A percentile compares a stretch with the other conserved stretches of the same genome.
Evolutionary conservation across 305 asterid species (phyloP).

Genomic region (Fraxinus latifolia): DNA sequence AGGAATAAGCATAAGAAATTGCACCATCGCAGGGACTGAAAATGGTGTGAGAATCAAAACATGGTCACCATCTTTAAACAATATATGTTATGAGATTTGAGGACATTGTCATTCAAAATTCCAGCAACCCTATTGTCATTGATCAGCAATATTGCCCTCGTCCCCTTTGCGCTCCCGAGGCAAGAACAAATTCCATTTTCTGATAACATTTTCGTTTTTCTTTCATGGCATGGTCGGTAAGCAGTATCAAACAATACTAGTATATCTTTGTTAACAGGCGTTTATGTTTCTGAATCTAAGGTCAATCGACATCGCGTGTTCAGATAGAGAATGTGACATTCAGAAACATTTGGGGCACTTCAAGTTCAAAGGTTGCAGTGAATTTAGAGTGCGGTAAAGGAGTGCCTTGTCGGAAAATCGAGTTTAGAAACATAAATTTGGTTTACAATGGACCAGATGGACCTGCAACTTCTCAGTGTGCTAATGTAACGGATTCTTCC

Average conservation of each 20-base stretch:
- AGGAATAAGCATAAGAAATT: slow-evolving; percentile 42
- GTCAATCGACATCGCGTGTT: slow-evolving; percentile 34
- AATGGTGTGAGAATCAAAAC: slow-evolving; percentile 76
- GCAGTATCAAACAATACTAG: not conserved
- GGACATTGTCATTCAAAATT: slow-evolving; percentile 37
- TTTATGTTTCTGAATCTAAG: not conserved
- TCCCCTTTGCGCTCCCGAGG: slow-evolving; percentile 32
- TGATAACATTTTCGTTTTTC: not conserved
- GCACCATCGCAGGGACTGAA: slow-evolving; percentile 41
- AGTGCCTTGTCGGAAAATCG: slow-evolving; percentile 52
- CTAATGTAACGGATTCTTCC: slow-evolving; percentile 46
- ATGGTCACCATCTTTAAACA: slow-evolving; percentile 54
- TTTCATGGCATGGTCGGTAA: not conserved
- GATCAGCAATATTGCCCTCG: slow-evolving; percentile 60
- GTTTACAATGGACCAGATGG: slow-evolving; percentile 40
- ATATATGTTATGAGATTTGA: slow-evolving; percentile 32
- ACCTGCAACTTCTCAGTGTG: slow-evolving; percentile 36
- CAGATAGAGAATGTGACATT: slow-evolving; percentile 59
- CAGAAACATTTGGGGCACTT: slow-evolving; percentile 55
- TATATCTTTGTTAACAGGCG: not conserved
- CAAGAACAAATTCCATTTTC: not conserved
- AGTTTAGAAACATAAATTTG: slow-evolving; percentile 48
- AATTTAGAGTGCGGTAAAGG: slow-evolving; percentile 45
- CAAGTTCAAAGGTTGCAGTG: slow-evolving; percentile 47
- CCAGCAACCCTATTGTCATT: slow-evolving; percentile 53